phyloP scores from a whole-genome alignment of 2,329 filamentous ascomycete genomes.

The Fusarium sp. region DNA sequence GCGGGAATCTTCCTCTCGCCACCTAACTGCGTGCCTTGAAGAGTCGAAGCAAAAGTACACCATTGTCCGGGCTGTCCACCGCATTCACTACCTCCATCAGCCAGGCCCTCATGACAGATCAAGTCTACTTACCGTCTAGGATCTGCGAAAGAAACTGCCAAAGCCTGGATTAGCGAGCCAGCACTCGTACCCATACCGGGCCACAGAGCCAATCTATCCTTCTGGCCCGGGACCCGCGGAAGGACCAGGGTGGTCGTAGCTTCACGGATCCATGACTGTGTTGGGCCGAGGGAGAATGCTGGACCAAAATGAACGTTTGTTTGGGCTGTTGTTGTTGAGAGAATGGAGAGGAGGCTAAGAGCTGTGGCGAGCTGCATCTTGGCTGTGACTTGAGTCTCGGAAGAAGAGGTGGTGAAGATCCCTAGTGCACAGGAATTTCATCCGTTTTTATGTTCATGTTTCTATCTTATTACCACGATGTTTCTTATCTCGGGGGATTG shows the following conservation, averaged over 20 bases:
- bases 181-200: constrained; percentile 31
- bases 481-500: not conserved
- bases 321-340: not conserved
- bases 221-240: constrained; percentile 20
- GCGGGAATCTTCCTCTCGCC: constrained; percentile 27
- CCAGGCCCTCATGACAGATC: rapidly evolving
- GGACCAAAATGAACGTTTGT: constrained; percentile 18
- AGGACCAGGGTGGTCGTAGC: constrained; percentile 27
- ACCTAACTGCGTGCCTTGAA: constrained; percentile 26
- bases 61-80: constrained; percentile 27
- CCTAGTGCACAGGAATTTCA: no score
- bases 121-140: not conserved
- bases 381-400: no score
- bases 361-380: constrained; percentile 1
- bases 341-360: constrained; percentile 7
- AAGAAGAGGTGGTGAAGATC: no score
- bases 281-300: constrained; percentile 30
- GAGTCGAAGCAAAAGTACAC: constrained; percentile 33
- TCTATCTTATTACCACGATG: not conserved
- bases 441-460: not conserved
- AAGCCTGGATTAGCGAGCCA: constrained; percentile 29
- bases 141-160: constrained; percentile 30
- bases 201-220: constrained; percentile 30
- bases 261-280: constrained; percentile 32
- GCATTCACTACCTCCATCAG: constrained; percentile 12